phyloP scores from a whole-genome alignment of 257 asterid genomes.

The Dorcoceras hygrometricum region DNA sequence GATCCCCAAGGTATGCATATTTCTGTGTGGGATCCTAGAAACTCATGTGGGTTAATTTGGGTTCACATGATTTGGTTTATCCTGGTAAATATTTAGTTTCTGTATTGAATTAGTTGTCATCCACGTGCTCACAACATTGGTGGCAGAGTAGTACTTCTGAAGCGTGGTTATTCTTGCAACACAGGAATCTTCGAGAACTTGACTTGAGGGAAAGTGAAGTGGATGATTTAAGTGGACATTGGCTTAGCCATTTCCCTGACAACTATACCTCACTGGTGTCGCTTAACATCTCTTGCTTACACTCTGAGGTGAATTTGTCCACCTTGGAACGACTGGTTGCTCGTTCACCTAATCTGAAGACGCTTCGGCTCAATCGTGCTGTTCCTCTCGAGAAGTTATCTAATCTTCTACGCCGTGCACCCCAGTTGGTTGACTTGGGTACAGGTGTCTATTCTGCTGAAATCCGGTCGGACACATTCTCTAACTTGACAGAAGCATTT shows the following conservation, averaged over 20 bases:
- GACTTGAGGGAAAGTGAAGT: slow-evolving; percentile 72
- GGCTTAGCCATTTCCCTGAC: slow-evolving; percentile 72
- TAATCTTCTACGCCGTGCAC: slow-evolving; percentile 31
- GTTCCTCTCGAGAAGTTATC: slow-evolving; percentile 47
- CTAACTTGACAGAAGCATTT: slow-evolving; percentile 45
- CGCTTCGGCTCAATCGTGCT: slow-evolving; percentile 58
- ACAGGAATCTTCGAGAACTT: slow-evolving; percentile 59
- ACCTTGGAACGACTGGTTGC: slow-evolving; percentile 70
- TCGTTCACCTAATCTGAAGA: slow-evolving; percentile 57
- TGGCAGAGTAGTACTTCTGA: not conserved
- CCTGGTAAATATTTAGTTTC: not conserved
- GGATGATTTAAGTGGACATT: slow-evolving; percentile 66
- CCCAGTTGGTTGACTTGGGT: slow-evolving; percentile 45
- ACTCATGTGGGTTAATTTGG: not conserved
- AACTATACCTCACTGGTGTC: slow-evolving; percentile 56
- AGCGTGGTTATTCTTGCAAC: slow-evolving; percentile 13
- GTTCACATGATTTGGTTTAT: not conserved
- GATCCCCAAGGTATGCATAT: not conserved
- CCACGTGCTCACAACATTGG: not conserved
- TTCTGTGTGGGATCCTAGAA: not conserved
- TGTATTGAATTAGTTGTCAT: not conserved
- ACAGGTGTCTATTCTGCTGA: slow-evolving; percentile 65
- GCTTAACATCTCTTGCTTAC: slow-evolving; percentile 61
- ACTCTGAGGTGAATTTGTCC: slow-evolving; percentile 52
- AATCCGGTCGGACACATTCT: slow-evolving; percentile 44